These are phyloP conservation scores for Alternaria dauci DNA, from an alignment of 2,329 filamentous ascomycete species.

Conservation along the genomic window DNA sequence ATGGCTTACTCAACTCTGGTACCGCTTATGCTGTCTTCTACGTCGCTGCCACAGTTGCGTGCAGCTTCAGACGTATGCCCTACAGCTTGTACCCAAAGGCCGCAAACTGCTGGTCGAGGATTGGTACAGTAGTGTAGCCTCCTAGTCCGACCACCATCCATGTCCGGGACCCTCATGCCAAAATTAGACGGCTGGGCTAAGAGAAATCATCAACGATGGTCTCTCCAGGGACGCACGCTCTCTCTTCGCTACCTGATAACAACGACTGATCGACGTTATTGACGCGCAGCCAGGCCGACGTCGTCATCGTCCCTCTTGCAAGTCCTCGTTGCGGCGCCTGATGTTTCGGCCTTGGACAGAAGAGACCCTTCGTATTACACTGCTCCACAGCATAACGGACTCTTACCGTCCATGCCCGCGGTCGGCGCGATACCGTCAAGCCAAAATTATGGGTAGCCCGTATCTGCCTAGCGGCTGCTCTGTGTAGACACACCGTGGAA, in stretches of 20 bases:
- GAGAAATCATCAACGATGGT: constrained; percentile 4
- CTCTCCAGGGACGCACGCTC: constrained; percentile 2
- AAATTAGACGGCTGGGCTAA: constrained; percentile 21
- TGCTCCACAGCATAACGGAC: constrained; percentile 12
- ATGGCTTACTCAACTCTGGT: background rate
- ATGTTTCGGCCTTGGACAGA: constrained; percentile 17
- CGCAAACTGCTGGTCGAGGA: constrained; percentile 13
- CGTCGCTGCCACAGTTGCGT: constrained; percentile 4
- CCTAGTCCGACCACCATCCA: constrained; percentile 11
- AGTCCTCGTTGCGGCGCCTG: constrained; percentile 15
- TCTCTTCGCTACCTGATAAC: constrained; percentile 13
- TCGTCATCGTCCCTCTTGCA: constrained; percentile 12
- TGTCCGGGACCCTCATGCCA: constrained; percentile 23
- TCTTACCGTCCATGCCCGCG: constrained; percentile 16
- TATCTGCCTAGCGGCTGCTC: constrained; percentile 24
- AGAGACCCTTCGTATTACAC: constrained; percentile 13
- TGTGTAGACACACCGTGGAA: constrained; percentile 20
- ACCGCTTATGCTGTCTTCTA: constrained; percentile 1
- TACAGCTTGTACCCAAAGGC: constrained; percentile 2
- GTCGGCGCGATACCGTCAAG: constrained; percentile 25
- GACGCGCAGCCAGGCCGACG: constrained; percentile 1
- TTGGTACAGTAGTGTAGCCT: constrained; percentile 12
- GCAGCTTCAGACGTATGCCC: background rate
- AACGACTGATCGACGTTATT: constrained; percentile 2
- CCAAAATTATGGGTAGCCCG: constrained; percentile 13